Base-by-base conservation (phyloP, 2,329 filamentous ascomycete genomes). In the Paramyrothecium sp. region DNA sequence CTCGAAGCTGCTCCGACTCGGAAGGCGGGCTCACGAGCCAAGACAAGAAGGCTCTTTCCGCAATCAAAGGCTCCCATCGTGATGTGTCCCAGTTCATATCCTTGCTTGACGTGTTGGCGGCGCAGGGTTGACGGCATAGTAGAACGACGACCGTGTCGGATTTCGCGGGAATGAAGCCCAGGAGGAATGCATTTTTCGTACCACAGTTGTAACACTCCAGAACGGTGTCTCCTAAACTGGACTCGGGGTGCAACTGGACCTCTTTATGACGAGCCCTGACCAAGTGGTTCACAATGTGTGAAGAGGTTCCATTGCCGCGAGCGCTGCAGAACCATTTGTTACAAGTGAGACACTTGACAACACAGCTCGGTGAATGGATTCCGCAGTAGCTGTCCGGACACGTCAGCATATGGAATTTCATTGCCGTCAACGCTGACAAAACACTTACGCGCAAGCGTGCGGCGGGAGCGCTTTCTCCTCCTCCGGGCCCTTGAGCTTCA, bases 11-110 rank as follows among this genome's bases (percentile, higher is more conserved):
- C 76, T 99, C 95, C 65, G 95, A 91, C 70, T 99, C 96, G 34
- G 90, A 91, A 1, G 95, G 95, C 11, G 90, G 82, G 50, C 88
- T 86, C 8, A 99, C 94, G 22, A 99, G 90, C 95, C 95, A 99
- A 44, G 89, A 84, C 41, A 99, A 77, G 71, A 99, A 99, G 17
- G 92, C 95, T 53, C 95, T 91, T 70, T 99, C 95, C 74, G 97
- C 93, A 63, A 99, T 98, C 58, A 99, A 81, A 13, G 95, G 95
- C 72, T 98, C 93, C 95, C 95, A 99, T 70, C 93, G 88, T 23
- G 94, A 96, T 7, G 93, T 96, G 73, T 99, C 95, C 95, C 95
- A 99, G 73, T 95, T 99, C 93, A 99, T 98, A 69, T 99, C 95
- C 76, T 99, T 99, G 63, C 92, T 94, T 34, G 95, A 98, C 2